Conservation (phyloP, 371 early-diverging fungal species). For the Mortierella sp. region DNA sequence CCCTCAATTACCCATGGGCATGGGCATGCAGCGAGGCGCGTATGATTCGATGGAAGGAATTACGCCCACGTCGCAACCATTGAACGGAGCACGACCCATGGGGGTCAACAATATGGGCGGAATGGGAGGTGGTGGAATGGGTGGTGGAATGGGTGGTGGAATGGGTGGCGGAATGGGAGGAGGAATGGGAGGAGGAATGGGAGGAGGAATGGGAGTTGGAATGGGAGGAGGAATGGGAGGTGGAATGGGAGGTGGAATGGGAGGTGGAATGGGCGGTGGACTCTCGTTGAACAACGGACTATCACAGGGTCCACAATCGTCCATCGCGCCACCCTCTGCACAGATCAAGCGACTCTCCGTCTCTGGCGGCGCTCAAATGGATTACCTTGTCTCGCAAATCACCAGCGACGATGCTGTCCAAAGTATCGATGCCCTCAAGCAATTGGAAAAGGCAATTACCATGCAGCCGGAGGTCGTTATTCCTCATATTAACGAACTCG, state of each 20-base stretch:
- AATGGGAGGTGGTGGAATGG: too few relatives aligned
- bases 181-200: too few relatives aligned
- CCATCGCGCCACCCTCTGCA: slow-evolving; percentile 35
- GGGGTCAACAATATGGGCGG: slow-evolving; percentile 19
- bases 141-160: slow-evolving; percentile 13
- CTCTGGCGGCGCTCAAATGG: slow-evolving; percentile 60
- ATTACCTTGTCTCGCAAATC: slow-evolving; percentile 79
- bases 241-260: slow-evolving; percentile 12
- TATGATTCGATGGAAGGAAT: slow-evolving; percentile 66
- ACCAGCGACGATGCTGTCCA: slow-evolving; percentile 75
- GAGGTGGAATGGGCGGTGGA: slow-evolving; percentile 20
- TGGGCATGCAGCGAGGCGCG: slow-evolving; percentile 31
- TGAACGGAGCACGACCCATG: slow-evolving; percentile 24
- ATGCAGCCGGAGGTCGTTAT: slow-evolving; percentile 63
- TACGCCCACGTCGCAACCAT: slow-evolving; percentile 40
- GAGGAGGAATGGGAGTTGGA: too few relatives aligned
- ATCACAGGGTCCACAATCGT: slow-evolving; percentile 15
- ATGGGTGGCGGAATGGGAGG: slow-evolving; percentile 16
- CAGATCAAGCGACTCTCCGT: slow-evolving; percentile 48
- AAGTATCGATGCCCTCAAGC: slow-evolving; percentile 84
- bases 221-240: too few relatives aligned
- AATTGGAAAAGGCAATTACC: slow-evolving; percentile 75
- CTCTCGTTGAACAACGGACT: slow-evolving; percentile 17
- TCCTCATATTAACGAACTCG: slow-evolving; percentile 72
- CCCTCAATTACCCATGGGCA: slow-evolving; percentile 18